Base-by-base conservation (phyloP, 305 asterid species). In the Striga hermonthica region DNA sequence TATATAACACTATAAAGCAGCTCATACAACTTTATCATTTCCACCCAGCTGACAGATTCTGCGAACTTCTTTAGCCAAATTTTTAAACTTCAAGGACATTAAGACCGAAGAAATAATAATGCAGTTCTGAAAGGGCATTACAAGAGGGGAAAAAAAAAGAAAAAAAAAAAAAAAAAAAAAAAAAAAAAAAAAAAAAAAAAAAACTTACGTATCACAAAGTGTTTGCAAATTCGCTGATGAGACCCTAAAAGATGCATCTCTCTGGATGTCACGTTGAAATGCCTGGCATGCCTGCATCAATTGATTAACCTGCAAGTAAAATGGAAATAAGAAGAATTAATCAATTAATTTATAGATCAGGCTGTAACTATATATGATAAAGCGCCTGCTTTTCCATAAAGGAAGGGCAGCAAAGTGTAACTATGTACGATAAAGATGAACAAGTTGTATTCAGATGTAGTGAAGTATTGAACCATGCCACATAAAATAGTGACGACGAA, bases 251-350 rank as follows among this genome's bases (percentile, higher is more conserved):
- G 70, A 50, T 9, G 41, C 58, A 53, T 65, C 38, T 31, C 71
- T 77, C 14, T 9, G 68, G 37, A 72, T 64, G 58, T 55, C 60
- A 13, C 60, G 38, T 34, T 73, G 79, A 71, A 45, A 75, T 61
- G 68, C 72, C 60, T 72, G 65, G 4, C 79, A 80, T 57, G 74
- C 83, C 60, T 67, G 68, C 60, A 74, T 73, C 67, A 88, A 72
- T 58, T 74, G 78, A 63, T 81, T 80, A 47, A 86, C 80, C 91
- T 88, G 79, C 70, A 66, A 63, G 69, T 11, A 36, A 53, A 44
- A 49, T 14, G 36, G 28, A 35, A 55, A 62, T 0, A 9, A 54
- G 39, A 48, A 22, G 44, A 64, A 0, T 40, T 45, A 53, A 65
- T 69, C 57, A 75, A 36, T 12, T 39, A 65, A 64, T 49, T 28